These are phyloP conservation scores for Anthracocystis walkeri DNA, from an alignment of 1,284 basidiomycete species.

Conservation along the genomic window DNA sequence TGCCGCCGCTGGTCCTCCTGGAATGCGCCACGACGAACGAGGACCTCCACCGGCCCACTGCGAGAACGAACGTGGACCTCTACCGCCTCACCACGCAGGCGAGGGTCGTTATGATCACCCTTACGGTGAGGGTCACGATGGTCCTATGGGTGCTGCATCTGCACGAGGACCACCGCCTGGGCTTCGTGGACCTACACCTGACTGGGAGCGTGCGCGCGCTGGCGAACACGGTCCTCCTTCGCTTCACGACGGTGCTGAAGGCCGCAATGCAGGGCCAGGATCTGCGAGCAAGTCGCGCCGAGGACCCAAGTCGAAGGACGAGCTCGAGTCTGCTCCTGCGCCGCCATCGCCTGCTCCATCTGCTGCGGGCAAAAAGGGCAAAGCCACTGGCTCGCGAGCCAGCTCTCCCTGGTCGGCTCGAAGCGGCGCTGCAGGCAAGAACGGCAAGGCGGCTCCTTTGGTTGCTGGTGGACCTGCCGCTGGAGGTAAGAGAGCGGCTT, in stretches of 20 bases:
- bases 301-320: conserved; percentile 44
- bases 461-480: neutral
- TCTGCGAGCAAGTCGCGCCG: conserved; percentile 35
- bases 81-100: conserved; percentile 21
- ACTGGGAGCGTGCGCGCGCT: conserved; percentile 38
- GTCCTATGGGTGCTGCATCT: conserved; percentile 19
- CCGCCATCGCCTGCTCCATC: conserved; percentile 48
- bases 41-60: conserved; percentile 33
- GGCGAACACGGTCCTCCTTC: conserved; percentile 27
- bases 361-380: conserved; percentile 45
- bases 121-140: conserved; percentile 32
- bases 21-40: conserved; percentile 39
- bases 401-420: conserved; percentile 50
- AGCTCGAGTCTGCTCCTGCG: conserved; percentile 32
- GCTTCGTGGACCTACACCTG: conserved; percentile 41
- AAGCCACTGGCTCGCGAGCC: conserved; percentile 40
- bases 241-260: conserved; percentile 26
- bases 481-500: conserved; percentile 24
- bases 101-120: conserved; percentile 31
- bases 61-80: conserved; percentile 41
- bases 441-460: conserved; percentile 17
- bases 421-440: conserved; percentile 28
- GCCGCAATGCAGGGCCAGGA: conserved; percentile 14
- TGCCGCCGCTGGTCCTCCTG: conserved; percentile 17
- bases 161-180: conserved; percentile 24